Conservation (phyloP, 2,329 filamentous ascomycete species). For the Colletotrichum shisoi region DNA sequence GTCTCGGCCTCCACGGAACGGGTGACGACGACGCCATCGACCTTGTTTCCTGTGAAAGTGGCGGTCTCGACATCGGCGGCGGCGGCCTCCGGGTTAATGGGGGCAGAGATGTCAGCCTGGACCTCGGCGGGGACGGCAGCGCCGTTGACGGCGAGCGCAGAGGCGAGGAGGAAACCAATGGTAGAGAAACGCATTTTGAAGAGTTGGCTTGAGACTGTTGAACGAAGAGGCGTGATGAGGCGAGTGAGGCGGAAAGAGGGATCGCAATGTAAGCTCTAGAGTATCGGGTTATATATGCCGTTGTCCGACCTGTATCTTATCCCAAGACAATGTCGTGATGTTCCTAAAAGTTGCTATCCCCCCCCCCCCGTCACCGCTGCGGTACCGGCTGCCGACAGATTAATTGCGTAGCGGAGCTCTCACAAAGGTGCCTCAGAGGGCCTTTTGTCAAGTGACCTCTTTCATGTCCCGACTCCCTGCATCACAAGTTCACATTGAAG, state of each 20-base stretch:
- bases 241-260: background rate
- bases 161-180: slow-evolving; percentile 7
- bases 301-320: background rate
- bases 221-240: background rate
- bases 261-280: no score
- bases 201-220: background rate
- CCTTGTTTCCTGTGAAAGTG: slow-evolving; percentile 7
- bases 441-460: background rate
- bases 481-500: no score
- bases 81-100: slow-evolving; percentile 15
- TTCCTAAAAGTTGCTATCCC: no score
- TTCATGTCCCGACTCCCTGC: background rate
- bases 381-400: background rate
- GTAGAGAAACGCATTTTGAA: slow-evolving; percentile 22
- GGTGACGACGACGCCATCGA: slow-evolving; percentile 15
- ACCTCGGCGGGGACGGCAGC: background rate
- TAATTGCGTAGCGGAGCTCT: background rate
- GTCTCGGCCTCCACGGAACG: background rate
- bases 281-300: no score
- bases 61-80: slow-evolving; percentile 7
- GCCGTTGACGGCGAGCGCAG: slow-evolving; percentile 25
- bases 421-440: no score
- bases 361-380: background rate
- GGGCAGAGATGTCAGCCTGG: background rate
- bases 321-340: background rate